Evolutionary conservation across 345 rosid species (phyloP).

Genomic region (Eucalyptus rudis): DNA sequence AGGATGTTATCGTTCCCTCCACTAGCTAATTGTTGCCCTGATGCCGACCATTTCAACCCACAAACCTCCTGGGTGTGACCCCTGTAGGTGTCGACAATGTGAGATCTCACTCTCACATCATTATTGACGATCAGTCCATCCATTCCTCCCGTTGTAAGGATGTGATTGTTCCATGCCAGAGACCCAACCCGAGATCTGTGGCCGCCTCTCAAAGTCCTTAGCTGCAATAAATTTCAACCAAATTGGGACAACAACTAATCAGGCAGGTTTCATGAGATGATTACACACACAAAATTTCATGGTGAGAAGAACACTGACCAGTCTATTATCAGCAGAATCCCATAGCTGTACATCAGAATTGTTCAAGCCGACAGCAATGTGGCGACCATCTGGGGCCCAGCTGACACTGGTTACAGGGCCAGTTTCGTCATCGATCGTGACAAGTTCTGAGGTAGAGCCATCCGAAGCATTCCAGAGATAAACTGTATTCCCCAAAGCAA

Average conservation of each 20-base stretch:
- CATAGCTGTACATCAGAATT: constrained; percentile 9
- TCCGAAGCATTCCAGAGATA: constrained; percentile 32
- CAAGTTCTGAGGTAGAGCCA: constrained; percentile 25
- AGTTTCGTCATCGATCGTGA: constrained; percentile 14
- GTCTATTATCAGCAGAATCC: constrained; percentile 6
- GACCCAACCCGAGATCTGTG: constrained; percentile 23
- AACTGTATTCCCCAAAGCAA: constrained; percentile 14
- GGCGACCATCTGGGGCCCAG: constrained; percentile 13
- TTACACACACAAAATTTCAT: neutral
- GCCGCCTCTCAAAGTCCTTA: constrained; percentile 23
- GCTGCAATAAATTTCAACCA: constrained; percentile 7
- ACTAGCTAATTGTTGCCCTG: constrained; percentile 27
- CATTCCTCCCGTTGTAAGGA: constrained; percentile 32
- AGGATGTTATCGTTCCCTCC: constrained; percentile 28
- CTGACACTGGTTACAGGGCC: constrained; percentile 15
- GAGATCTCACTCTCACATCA: constrained; percentile 24
- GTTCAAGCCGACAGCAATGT: constrained; percentile 6
- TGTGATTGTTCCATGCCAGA: constrained; percentile 30
- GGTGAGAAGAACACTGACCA: neutral
- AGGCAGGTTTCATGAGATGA: neutral
- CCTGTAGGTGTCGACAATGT: constrained; percentile 22
- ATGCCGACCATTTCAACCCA: constrained; percentile 34
- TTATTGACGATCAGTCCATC: constrained; percentile 20
- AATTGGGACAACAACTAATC: neutral
- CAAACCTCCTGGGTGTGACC: constrained; percentile 29